A percentile compares a stretch with the other conserved stretches of the same genome.
These are phyloP conservation scores for Nelumbo lutea DNA, from an alignment of 164 flowering plant species.

Conservation along the genomic window DNA sequence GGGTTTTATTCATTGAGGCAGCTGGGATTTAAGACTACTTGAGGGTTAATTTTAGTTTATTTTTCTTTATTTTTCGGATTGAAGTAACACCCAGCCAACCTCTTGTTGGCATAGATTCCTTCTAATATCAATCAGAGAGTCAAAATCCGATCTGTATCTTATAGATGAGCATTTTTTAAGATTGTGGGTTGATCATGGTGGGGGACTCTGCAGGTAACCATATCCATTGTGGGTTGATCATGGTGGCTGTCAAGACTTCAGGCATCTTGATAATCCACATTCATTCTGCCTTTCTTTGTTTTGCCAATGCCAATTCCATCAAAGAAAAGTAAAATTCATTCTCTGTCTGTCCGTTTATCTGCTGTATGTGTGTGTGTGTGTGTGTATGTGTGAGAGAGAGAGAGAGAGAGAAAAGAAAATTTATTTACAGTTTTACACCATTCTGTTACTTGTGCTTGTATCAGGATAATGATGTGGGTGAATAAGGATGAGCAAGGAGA, in stretches of 20 bases:
- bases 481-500: constrained; percentile 16
- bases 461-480: constrained; percentile 42
- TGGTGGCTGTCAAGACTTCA: constrained; percentile 20
- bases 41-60: too few species aligned
- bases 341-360: not conserved
- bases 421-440: not conserved
- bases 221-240: constrained; percentile 58
- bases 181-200: not conserved
- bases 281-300: constrained; percentile 54
- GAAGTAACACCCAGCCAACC: too few species aligned
- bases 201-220: constrained; percentile 37
- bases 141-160: too few species aligned
- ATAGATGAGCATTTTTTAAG: not conserved
- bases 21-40: too few species aligned
- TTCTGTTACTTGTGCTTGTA: not conserved
- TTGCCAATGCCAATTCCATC: constrained; percentile 66
- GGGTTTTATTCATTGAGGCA: too few species aligned
- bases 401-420: not conserved
- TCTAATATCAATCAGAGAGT: too few species aligned
- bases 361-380: not conserved
- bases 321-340: constrained; percentile 47
- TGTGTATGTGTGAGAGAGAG: not conserved
- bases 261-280: too few species aligned
- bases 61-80: too few species aligned
- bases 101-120: too few species aligned